Evolutionary conservation across 2,329 filamentous ascomycete genomes (phyloP), one percentile per base, ranked within the genome.

Genomic region (Venturia oleaginea): DNA sequence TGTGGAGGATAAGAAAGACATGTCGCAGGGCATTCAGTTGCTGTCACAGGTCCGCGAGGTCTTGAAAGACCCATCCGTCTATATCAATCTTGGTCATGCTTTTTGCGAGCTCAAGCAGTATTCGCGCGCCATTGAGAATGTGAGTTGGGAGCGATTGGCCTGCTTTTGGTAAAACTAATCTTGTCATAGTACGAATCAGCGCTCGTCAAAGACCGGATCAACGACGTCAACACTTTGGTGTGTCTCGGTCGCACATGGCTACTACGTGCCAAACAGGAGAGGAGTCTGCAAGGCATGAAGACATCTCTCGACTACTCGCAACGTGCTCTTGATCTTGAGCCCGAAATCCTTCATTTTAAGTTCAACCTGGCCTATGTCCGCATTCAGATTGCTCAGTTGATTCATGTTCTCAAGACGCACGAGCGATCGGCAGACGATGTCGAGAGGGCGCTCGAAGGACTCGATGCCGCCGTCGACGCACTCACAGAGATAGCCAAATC

Each of bases 301-400:
- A 85, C 81, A 37, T 82, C 85, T 2, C 77, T 90, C 38, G 84
- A 86, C 48, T 86, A 86, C 70, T 84, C 85, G 17, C 79, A 81
- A 66, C 83, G 83, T 80, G 91, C 93, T 32, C 84, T 96, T 22
- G 84, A 86, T 64, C 84, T 89, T 64, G 86, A 90, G 0, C 90
- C 92, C 0, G 89, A 94, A 4, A 91, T 96, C 70, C 83, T 92
- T 37, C 91, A 96, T 76, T 91, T 94, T 75, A 91, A 94, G 74
- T 99, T 99, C 83, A 99, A 99, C 72, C 90, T 99, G 34, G 94
- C 94, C 0, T 99, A 97, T 72, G 91, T 97, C 34, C 94, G 97
- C 73, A 95, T 96, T 67, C 92, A 97, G 74, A 86, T 97, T 64
- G 93, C 93, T 24, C 88, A 89, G 57, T 85, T 89, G 37, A 86